Evolutionary conservation across 1,284 basidiomycete genomes (phyloP), one percentile per base, ranked within the genome.

Genomic region (Takashimella koratensis): DNA sequence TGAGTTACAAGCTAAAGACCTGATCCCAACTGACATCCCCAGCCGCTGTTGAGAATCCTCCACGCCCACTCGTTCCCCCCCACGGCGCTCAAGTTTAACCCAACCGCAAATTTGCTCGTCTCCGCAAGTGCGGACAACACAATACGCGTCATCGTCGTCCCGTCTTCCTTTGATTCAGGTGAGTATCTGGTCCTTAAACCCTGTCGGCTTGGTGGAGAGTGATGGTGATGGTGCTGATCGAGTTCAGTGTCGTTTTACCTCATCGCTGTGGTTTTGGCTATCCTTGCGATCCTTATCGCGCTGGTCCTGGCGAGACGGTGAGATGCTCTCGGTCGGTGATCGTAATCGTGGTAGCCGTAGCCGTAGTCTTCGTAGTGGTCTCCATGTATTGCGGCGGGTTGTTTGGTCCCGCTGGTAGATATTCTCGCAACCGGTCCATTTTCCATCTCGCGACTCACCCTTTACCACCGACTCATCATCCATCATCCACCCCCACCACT

Each of bases 51-150:
- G 27, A 86, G 86, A 27, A 94, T 98, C 56, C 79, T 97, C 46
- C 89, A 91, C 72, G 89, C 94, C 0, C 96, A 98, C 74, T 90
- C 93, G 59, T 95, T 98, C 73, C 91, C 96, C 2, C 84, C 91
- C 1, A 98, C 95, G 0, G 86, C 87, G 1, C 76, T 98, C 52
- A 83, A 83, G 53, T 98, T 98, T 79, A 94, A 88, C 70, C 87
- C 91, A 0, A 80, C 84, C 4, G 86, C 86, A 13, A 83, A 80
- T 19, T 64, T 94, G n/a, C 81, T 98, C n/a, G 82, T 93, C 21
- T 92, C 90, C 4, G 93, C 88, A 3, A 92, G 91, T 65, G 89
- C 90, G 4, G 95, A 98, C 75, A 94, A 90, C 71, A 86, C 87
- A 2, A 79, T 98, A 22, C 84, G 95, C 23, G 78, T 94, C 43